Evolutionary conservation across 2,329 filamentous ascomycete species (phyloP), one percentile per base, ranked within the genome.

Genomic region (Colletotrichum echinochloae): DNA sequence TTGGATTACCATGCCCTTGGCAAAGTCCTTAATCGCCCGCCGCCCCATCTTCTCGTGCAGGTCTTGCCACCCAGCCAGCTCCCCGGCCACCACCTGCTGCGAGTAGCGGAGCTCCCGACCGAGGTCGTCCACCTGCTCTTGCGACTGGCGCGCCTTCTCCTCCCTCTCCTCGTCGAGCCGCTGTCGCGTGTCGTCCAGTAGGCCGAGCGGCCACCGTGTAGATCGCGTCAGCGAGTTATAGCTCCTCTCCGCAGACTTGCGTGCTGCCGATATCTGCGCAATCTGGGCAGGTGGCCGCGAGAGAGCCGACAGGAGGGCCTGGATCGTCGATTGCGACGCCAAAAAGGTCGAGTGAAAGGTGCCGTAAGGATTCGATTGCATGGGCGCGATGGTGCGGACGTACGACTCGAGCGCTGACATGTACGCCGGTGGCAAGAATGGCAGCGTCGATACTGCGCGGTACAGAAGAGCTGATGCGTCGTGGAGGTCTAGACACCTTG

Each of bases 11-110:
- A 95, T 94, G 39, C 89, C 89, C 76, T 86, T 88, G 23, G 93
- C 95, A 75, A 97, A 89, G 56, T 94, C 90, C 74, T 87, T 89
- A 72, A 98, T 88, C 35, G 94, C 93, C 69, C 88, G 88, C 71
- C 90, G 85, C 1, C 93, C 94, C 82, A 93, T 90, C 76, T 88
- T 89, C 74, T 94, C 93, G 77, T 97, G 90, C 83, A 94, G 89
- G 49, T 97, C 94, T 77, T 97, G 95, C 94, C 96, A 99, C 20
- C 93, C 94, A 0, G 96, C 96, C 66, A 99, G 81, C 82, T 99
- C 96, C 1, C 90, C 88, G 8, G 97, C 95, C 30, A 98, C 95
- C 18, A 95, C 94, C 80, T 97, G 94, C 82, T 98, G 95, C 57
- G 95, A 97, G 80, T 96, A 97, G 60, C 94, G 85, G 65, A 99